Evolutionary conservation across 2,329 filamentous ascomycete species (phyloP), one percentile per base, ranked within the genome.

Genomic region (Ceratocystiopsis sp.): DNA sequence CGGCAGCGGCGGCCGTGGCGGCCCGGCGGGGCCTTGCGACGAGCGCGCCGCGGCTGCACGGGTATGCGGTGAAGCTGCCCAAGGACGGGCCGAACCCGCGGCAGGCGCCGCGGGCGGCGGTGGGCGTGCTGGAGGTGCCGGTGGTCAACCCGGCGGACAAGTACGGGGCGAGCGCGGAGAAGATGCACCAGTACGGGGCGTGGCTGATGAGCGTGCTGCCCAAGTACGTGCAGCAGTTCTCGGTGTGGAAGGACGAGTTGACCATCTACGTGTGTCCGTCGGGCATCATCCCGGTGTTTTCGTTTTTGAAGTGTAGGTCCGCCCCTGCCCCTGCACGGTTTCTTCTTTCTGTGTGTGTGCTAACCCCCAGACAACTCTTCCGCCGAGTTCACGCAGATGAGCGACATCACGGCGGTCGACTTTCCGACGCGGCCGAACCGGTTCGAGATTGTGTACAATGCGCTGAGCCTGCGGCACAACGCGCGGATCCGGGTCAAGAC

Each of bases 201-300:
- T 98, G 94, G 74, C 68, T 98, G 57, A 89, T 98, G 76, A 87
- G 86, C 53, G 93, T 84, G 63, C 66, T 98, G 57, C 93, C 91
- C 55, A 96, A 95, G 71, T 95, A 94, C 65, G 76, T 98, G 55
- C 93, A 98, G 68, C 91, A 98, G 67, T 96, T 96, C 68, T 93
- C 87, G 13, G 89, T 98, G 44, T 98, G 91, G 91, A 98, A 98
- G 68, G 91, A 98, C 60, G 91, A 98, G 65, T 77, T 98, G 59
- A 86, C 82, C 54, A 84, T 95, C 61, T 89, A 93, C 64, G 91
- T 96, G 57, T 71, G 84, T 40, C 91, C 91, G 1, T 67, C 82
- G 35, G 91, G 85, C 52, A 78, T 96, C 54, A 75, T 95, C 53
- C 91, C 91, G 35, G 82, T 93, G 55, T 87, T 98, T 63, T 77